Evolutionary conservation across 2,329 filamentous ascomycete genomes (phyloP).

Genomic region (Trichoderma sp.): DNA sequence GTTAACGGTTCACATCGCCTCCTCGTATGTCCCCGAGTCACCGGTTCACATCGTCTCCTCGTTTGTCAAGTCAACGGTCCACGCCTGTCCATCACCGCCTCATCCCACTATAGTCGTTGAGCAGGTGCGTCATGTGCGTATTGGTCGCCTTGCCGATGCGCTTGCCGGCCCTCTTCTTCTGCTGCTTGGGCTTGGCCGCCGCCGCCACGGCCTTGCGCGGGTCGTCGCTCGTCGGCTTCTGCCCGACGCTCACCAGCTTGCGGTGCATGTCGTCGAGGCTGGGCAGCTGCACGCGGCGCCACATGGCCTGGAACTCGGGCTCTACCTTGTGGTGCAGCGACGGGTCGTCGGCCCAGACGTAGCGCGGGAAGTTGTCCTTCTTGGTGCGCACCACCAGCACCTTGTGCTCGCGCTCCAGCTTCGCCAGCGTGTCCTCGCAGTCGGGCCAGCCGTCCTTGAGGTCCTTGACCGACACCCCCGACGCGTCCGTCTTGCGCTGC

Average conservation of each 20-base stretch:
- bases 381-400: slow-evolving; percentile 86
- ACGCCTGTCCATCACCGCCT: slow-evolving; percentile 41
- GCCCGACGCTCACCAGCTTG: slow-evolving; percentile 73
- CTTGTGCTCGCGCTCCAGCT: slow-evolving; percentile 75
- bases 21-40: not conserved
- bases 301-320: slow-evolving; percentile 79
- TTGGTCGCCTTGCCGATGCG: slow-evolving; percentile 82
- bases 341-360: slow-evolving; percentile 87
- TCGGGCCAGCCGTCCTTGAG: slow-evolving; percentile 95
- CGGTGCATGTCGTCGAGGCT: slow-evolving; percentile 73
- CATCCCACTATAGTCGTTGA: slow-evolving; percentile 69
- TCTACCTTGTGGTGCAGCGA: slow-evolving; percentile 76
- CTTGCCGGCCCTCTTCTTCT: slow-evolving; percentile 68
- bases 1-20: not conserved
- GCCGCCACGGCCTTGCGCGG: slow-evolving; percentile 53
- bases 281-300: slow-evolving; percentile 79
- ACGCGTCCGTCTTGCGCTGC: slow-evolving; percentile 77
- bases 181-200: slow-evolving; percentile 67
- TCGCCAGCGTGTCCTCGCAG: slow-evolving; percentile 75
- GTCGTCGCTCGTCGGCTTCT: slow-evolving; percentile 83
- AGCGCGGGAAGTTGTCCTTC: slow-evolving; percentile 84
- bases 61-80: no score
- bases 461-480: slow-evolving; percentile 82
- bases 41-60: not conserved
- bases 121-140: slow-evolving; percentile 78